Percentiles rank a stretch among this genome's conserved stretches.
Evolutionary conservation across 2,329 filamentous ascomycete species (phyloP).

Genomic region (Atkinsonella hypoxylon): DNA sequence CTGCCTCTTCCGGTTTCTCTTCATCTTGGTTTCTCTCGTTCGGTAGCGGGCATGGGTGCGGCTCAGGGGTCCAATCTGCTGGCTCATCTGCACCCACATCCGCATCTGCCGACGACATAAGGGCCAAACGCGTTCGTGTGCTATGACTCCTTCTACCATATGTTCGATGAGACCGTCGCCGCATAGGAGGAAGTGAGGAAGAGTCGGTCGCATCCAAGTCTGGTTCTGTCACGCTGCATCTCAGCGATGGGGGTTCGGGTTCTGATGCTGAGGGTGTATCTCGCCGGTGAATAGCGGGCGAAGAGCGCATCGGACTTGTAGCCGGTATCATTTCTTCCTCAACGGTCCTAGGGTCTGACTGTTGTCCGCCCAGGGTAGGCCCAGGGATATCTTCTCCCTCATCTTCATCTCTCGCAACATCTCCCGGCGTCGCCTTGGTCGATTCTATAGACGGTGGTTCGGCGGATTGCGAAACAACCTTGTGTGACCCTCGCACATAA

Average conservation of each 20-base stretch:
- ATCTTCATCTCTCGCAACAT: constrained; percentile 8
- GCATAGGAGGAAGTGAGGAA: constrained; percentile 17
- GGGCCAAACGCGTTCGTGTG: background rate
- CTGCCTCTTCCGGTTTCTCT: background rate
- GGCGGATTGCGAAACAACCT: constrained; percentile 13
- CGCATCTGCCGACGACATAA: constrained; percentile 4
- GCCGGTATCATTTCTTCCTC: constrained; percentile 28
- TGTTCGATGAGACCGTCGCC: constrained; percentile 7
- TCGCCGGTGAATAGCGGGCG: constrained; percentile 14
- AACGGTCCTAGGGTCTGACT: background rate
- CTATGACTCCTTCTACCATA: constrained; percentile 2
- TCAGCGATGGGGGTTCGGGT: constrained; percentile 22
- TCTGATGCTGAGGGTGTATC: constrained; percentile 15
- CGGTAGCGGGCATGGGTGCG: background rate
- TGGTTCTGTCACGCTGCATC: constrained; percentile 12
- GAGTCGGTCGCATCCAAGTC: constrained; percentile 13
- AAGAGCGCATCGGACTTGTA: constrained; percentile 23
- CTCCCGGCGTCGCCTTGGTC: constrained; percentile 21
- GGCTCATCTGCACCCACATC: background rate
- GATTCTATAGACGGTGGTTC: constrained; percentile 16
- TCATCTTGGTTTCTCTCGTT: background rate
- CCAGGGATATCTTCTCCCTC: background rate
- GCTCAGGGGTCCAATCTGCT: background rate
- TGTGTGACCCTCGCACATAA: constrained; percentile 15
- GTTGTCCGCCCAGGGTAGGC: background rate